Evolutionary conservation across 2,329 filamentous ascomycete species (phyloP), one percentile per base, ranked within the genome.

Genomic region (Aspergillus sp.): DNA sequence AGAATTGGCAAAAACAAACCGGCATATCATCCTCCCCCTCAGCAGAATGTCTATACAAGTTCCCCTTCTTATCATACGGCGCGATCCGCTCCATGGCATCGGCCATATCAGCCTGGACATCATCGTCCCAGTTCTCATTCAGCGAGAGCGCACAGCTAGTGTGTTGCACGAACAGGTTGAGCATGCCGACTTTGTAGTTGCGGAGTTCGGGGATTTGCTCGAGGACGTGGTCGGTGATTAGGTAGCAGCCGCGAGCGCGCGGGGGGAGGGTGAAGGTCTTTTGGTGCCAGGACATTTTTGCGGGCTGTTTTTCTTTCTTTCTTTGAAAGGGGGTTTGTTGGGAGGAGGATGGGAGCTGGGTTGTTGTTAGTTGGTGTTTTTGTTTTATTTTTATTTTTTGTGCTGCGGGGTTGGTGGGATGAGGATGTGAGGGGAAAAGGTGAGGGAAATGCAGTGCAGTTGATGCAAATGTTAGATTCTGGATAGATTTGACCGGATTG

Each of bases 11-110:
- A 33, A 31, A 41, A 33, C 76, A 44, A 62, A 88, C 86, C 32
- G 93, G 93, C 89, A 97, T 96, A 68, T 97, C 93, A 71, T 98
- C 93, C 40, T 67, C 62, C 2, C 93, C 93, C 74, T 95, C 93
- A 0, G 85, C 90, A 58, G 79, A 82, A 70, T 98, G 93, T 35
- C 88, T 74, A 69, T 97, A 98, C 37, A 97, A 66, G 7, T 80
- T 76, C 3, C 85, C 85, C 61, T 83, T 84, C 26, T 76, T 78
- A 43, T 94, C 90, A 60, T 88, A 86, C 0, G 90, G 90, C 34
- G 85, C 93, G 58, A 98, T 86, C 36, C 90, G 77, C 67, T 98
- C 91, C 53, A 98, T 74, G 37, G 91, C 89, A 71, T 96, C 89
- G 61, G 82, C 89, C 91, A 97, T 95, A 68, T 98, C 90, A 33